Evolutionary conservation across 2,329 filamentous ascomycete species (phyloP).

Genomic region (Cadophora malorum): DNA sequence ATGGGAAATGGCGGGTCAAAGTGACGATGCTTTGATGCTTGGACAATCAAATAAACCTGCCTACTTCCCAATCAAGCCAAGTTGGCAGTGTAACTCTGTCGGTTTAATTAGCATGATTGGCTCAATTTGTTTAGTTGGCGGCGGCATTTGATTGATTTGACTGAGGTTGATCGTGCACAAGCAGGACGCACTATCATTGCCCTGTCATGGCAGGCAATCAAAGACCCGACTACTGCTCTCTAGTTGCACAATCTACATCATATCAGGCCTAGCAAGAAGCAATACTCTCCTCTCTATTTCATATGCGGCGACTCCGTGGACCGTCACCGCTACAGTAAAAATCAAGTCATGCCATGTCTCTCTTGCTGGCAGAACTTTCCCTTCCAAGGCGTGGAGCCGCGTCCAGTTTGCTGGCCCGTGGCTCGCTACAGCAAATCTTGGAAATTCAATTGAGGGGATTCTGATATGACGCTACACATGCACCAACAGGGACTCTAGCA

Average conservation of each 20-base stretch:
- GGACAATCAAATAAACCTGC: not conserved
- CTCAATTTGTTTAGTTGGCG: not conserved
- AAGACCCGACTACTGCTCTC: not conserved
- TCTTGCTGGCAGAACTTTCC: slow-evolving; percentile 1
- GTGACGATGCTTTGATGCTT: slow-evolving; percentile 3
- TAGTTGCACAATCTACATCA: slow-evolving; percentile 1
- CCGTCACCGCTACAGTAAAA: not conserved
- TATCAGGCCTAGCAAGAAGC: not conserved
- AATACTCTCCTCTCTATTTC: not conserved
- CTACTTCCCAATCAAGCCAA: slow-evolving; percentile 1
- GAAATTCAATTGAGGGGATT: slow-evolving; percentile 1
- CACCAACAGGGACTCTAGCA: not conserved
- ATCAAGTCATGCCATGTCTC: not conserved
- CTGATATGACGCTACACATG: slow-evolving; percentile 11
- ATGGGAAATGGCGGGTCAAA: not conserved
- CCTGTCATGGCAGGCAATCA: not conserved
- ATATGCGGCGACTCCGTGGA: not conserved
- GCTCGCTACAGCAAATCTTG: slow-evolving; percentile 11
- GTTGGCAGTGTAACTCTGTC: slow-evolving; percentile 2
- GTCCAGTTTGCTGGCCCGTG: not conserved
- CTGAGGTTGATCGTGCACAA: not conserved
- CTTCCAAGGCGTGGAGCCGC: not conserved
- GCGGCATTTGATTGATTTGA: slow-evolving; percentile 12
- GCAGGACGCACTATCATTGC: not conserved
- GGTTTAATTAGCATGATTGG: not conserved